Percentiles rank a stretch among this genome's conserved stretches.
Conservation (phyloP, 83 land plant species). For the Thuja plicata region DNA sequence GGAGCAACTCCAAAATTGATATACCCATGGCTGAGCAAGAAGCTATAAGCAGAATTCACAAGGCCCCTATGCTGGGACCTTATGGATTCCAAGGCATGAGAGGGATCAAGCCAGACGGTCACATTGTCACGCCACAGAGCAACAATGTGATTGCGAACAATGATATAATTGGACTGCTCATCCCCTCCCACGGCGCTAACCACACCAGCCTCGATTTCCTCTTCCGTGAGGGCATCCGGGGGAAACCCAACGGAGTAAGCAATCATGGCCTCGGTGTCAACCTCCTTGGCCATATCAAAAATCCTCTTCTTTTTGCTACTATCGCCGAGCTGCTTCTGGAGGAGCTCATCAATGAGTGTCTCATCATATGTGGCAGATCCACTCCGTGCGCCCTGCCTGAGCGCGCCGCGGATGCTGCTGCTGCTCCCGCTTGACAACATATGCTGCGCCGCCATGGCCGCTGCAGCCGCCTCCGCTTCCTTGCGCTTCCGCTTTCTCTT, state of each 20-base stretch:
- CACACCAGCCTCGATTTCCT: constrained; percentile 77
- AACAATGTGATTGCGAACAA: constrained; percentile 89
- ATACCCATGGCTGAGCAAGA: constrained; percentile 66
- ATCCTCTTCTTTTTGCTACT: background rate
- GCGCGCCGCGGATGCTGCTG: constrained; percentile 29
- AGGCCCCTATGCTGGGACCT: constrained; percentile 52
- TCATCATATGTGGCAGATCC: constrained; percentile 22
- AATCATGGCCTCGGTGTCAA: constrained; percentile 51
- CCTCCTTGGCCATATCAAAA: constrained; percentile 42
- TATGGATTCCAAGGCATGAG: constrained; percentile 58
- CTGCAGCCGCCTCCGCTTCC: constrained; percentile 27
- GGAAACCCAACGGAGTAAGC: constrained; percentile 66
- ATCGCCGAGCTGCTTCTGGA: constrained; percentile 24
- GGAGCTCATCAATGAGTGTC: constrained; percentile 11
- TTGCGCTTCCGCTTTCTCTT: constrained; percentile 22
- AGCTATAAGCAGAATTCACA: constrained; percentile 66
- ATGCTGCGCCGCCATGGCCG: constrained; percentile 18
- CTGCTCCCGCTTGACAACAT: constrained; percentile 11
- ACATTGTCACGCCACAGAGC: constrained; percentile 82
- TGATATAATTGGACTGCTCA: constrained; percentile 88
- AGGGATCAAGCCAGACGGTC: constrained; percentile 53
- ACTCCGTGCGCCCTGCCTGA: constrained; percentile 18
- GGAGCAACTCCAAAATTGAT: constrained; percentile 91
- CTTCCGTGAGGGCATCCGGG: constrained; percentile 56
- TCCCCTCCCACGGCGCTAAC: constrained; percentile 59